Conservation (phyloP, 345 rosid genomes). For the Abelmoschus esculentus region DNA sequence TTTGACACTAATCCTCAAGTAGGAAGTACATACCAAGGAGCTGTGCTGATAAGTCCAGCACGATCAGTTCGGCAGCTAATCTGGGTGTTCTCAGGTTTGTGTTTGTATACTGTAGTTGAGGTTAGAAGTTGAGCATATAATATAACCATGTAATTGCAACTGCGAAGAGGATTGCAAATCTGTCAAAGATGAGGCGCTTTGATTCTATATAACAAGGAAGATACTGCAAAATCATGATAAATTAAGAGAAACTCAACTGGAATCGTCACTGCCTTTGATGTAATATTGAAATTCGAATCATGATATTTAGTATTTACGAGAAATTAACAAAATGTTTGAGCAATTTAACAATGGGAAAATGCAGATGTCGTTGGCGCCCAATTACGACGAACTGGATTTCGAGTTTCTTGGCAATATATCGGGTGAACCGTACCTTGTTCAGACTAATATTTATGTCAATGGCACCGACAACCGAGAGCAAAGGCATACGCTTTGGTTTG, state of each 20-base stretch:
- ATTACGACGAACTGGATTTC: slow-evolving; percentile 9
- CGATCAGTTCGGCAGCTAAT: slow-evolving; percentile 65
- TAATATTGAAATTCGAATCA: not conserved
- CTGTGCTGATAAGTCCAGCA: slow-evolving; percentile 42
- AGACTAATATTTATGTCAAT: slow-evolving; percentile 7
- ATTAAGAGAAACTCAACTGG: slow-evolving; percentile 11
- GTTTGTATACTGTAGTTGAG: slow-evolving; percentile 39
- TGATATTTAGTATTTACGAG: too few relatives aligned
- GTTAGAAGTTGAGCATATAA: slow-evolving; percentile 48
- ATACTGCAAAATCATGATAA: slow-evolving; percentile 28
- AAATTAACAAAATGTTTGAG: too few relatives aligned
- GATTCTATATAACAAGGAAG: slow-evolving; percentile 34
- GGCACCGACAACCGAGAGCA: slow-evolving; percentile 10
- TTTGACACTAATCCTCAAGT: not conserved
- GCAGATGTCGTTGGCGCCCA: slow-evolving; percentile 2
- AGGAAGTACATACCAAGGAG: slow-evolving; percentile 45
- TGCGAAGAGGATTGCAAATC: slow-evolving; percentile 42
- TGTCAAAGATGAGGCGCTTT: slow-evolving; percentile 34
- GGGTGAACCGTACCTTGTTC: slow-evolving; percentile 9
- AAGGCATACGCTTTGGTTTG: slow-evolving; percentile 8
- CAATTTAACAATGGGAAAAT: not conserved
- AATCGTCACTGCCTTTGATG: slow-evolving; percentile 9
- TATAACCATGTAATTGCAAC: slow-evolving; percentile 42
- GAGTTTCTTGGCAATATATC: slow-evolving; percentile 10
- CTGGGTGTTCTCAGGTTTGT: slow-evolving; percentile 43